Percentiles rank a stretch among this genome's conserved stretches.
phyloP scores from a whole-genome alignment of 2,329 filamentous ascomycete species.

The Aspergillus flavus region DNA sequence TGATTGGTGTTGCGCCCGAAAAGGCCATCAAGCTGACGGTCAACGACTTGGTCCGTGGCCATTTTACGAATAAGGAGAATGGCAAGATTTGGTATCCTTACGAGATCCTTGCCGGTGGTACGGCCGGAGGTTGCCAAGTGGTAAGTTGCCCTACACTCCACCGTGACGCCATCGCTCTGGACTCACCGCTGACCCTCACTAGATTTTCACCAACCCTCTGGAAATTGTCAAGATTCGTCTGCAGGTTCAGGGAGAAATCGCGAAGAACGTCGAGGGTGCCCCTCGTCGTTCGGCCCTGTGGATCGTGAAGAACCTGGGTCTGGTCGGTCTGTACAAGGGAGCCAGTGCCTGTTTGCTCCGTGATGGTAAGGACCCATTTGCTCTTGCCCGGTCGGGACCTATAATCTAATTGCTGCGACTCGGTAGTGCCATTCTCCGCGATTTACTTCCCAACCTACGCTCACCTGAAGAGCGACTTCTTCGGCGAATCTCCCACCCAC shows the following conservation, averaged over 20 bases:
- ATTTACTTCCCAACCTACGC: constrained; percentile 99
- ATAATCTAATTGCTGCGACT: constrained; percentile 10
- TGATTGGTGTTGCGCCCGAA: constrained; percentile 97
- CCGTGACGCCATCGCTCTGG: constrained; percentile 9
- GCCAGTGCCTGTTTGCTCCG: constrained; percentile 91
- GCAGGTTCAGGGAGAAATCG: constrained; percentile 94
- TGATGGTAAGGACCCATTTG: constrained; percentile 55
- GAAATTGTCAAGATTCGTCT: constrained; percentile 99
- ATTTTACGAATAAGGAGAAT: constrained; percentile 72
- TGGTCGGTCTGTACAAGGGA: constrained; percentile 94
- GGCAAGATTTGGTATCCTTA: constrained; percentile 70
- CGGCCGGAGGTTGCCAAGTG: constrained; percentile 92
- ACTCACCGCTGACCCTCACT: neutral
- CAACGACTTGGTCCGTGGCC: constrained; percentile 84
- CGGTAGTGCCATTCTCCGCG: constrained; percentile 83
- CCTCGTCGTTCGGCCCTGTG: constrained; percentile 93
- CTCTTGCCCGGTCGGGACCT: neutral
- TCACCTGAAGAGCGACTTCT: constrained; percentile 90
- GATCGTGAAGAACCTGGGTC: constrained; percentile 94
- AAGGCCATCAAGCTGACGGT: constrained; percentile 99
- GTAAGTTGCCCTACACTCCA: constrained; percentile 58
- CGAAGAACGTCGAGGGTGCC: constrained; percentile 79
- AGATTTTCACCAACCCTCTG: constrained; percentile 96
- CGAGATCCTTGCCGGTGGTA: constrained; percentile 85
- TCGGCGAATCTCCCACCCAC: constrained; percentile 84